Conservation (phyloP, 2,329 filamentous ascomycete genomes). For the Alternaria hordeiaustralica region DNA sequence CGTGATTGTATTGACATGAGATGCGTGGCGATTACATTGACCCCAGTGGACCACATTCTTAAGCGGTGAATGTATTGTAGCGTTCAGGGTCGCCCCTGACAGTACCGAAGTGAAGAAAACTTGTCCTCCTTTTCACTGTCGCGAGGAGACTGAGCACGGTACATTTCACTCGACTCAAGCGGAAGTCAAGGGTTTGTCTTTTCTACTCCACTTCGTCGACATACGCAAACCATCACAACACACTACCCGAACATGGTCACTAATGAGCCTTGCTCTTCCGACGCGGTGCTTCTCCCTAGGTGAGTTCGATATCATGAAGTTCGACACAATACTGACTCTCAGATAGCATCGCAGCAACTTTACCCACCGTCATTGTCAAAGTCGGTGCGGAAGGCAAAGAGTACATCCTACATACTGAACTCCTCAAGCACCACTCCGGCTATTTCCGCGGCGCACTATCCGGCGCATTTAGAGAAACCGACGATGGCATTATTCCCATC, state of each 20-base stretch:
- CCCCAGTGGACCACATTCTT: too few species aligned
- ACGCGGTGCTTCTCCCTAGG: not conserved
- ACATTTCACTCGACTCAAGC: too few species aligned
- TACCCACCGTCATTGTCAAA: slow-evolving; percentile 2
- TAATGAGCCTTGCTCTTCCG: not conserved
- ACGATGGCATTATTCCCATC: not conserved
- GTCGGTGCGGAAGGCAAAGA: not conserved
- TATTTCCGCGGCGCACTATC: slow-evolving; percentile 5
- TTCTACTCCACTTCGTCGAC: too few species aligned
- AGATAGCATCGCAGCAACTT: not conserved
- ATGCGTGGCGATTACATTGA: too few species aligned
- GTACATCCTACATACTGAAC: slow-evolving; percentile 1
- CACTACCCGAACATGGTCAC: not conserved
- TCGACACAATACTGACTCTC: too few species aligned
- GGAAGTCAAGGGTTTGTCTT: too few species aligned
- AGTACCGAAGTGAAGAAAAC: too few species aligned
- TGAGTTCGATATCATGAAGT: too few species aligned
- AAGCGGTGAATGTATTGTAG: too few species aligned
- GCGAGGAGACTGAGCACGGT: too few species aligned
- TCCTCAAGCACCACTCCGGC: not conserved
- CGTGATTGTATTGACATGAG: not conserved
- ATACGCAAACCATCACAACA: not conserved
- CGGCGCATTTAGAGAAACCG: not conserved
- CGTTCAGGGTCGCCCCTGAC: too few species aligned
- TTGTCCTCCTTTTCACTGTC: too few species aligned